Conservation (phyloP, 2,329 filamentous ascomycete species). For the Colletotrichum australisinense region DNA sequence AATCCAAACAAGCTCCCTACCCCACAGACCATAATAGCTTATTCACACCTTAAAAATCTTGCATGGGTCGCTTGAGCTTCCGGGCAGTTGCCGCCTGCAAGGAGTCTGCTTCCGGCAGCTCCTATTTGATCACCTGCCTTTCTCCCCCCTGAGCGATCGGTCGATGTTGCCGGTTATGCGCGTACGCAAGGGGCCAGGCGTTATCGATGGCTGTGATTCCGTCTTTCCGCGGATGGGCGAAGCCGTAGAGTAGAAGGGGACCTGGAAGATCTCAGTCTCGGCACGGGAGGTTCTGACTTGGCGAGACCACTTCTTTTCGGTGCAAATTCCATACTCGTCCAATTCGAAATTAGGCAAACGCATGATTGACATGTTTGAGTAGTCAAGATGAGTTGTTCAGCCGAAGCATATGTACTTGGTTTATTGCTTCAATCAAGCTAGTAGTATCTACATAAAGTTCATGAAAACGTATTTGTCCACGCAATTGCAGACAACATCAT, state of each 20-base stretch:
- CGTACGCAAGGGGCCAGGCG: neutral
- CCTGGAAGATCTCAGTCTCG: too few species aligned
- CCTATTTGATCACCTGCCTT: neutral
- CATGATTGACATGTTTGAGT: too few species aligned
- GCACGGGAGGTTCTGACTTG: too few species aligned
- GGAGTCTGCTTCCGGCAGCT: neutral
- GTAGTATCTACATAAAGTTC: neutral
- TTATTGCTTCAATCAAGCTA: neutral
- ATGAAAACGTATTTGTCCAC: too few species aligned
- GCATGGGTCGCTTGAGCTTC: neutral
- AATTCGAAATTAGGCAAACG: too few species aligned
- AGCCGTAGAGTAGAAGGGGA: neutral
- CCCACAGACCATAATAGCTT: neutral
- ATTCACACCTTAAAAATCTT: neutral
- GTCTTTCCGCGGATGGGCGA: neutral
- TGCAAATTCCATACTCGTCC: too few species aligned
- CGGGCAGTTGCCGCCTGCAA: neutral
- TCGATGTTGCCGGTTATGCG: neutral
- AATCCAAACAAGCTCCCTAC: neutral
- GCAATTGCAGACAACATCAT: neutral
- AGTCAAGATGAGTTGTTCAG: neutral
- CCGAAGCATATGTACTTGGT: neutral
- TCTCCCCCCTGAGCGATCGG: neutral
- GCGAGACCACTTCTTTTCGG: too few species aligned
- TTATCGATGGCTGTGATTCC: neutral